Evolutionary conservation across 1,139 yeast species (phyloP).

Genomic region (Sugiyamaella sp.): DNA sequence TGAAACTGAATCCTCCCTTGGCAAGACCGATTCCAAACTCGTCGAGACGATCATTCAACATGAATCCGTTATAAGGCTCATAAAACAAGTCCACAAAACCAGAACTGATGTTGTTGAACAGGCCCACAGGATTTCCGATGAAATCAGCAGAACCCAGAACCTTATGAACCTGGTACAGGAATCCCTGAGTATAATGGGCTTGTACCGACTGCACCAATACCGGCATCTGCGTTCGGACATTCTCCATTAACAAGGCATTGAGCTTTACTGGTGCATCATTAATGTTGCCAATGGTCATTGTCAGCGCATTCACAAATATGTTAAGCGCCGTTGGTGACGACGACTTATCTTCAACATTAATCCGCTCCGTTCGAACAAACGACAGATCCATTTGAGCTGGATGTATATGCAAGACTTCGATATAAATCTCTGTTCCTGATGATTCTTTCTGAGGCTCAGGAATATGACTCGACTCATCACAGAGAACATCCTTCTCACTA

Average conservation of each 20-base stretch:
- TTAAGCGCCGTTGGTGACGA: conserved; percentile 64
- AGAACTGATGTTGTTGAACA: conserved; percentile 88
- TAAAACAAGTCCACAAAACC: conserved; percentile 96
- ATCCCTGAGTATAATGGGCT: conserved; percentile 91
- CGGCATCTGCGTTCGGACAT: conserved; percentile 83
- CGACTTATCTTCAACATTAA: conserved; percentile 60
- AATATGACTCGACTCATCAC: conserved; percentile 63
- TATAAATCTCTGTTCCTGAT: conserved; percentile 74
- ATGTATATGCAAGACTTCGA: conserved; percentile 90
- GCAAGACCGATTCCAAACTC: conserved; percentile 95
- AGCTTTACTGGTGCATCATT: conserved; percentile 94
- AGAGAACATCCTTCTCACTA: conserved; percentile 44
- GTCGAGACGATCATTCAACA: conserved; percentile 92
- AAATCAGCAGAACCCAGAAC: conserved; percentile 95
- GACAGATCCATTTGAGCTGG: conserved; percentile 89
- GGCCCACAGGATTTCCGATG: conserved; percentile 95
- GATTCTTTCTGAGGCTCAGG: conserved; percentile 72
- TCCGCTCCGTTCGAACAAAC: conserved; percentile 86
- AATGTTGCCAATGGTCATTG: conserved; percentile 97
- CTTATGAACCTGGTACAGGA: conserved; percentile 89
- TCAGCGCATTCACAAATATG: conserved; percentile 78
- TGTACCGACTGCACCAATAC: conserved; percentile 68
- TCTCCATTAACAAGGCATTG: conserved; percentile 85
- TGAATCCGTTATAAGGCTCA: conserved; percentile 95
- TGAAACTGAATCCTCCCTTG: conserved; percentile 91